Evolutionary conservation across 192 early-diverging fungal genomes (phyloP), one percentile per base, ranked within the genome.

Genomic region (Radiomyces spectabilis): DNA sequence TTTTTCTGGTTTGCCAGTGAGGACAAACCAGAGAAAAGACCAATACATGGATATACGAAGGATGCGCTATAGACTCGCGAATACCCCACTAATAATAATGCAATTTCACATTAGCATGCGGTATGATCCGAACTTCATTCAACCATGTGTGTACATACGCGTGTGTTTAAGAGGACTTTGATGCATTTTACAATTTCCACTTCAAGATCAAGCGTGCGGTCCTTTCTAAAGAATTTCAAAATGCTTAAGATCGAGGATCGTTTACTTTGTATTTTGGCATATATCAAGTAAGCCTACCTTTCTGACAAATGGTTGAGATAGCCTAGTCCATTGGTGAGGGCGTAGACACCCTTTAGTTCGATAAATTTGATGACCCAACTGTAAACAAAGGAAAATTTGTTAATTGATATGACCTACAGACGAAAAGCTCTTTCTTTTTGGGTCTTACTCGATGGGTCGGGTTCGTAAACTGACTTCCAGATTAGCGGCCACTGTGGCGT

Each of bases 321-420:
- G 8, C 74, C 76, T 26, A 90, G 71, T 47, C 77, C 78, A 27
- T 80, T 80, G 0, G 82, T 76, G 19, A 90, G 66, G 24, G 82
- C 81, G 16, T 82, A 78, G 5, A 85, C 68, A 0, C 88, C 88
- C 57, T 84, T 81, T 31, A 81, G 75, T 35, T 90, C 78, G 41
- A 90, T 82, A 76, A 88, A 90, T 56, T 81, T 77, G 57, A 74
- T 65, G 15, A 90, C 81, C 88, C 88, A 90, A 22, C 79, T 81
- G 57, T 9, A 43, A 12, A 26, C 19, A 6, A 52, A 38, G 39
- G 22, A 34, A 39, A 16, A 22, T 29, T 19, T 19, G 13, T 46
- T 24, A 4, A 24, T 40, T 0, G 5, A 18, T 26, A 16, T 13
- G 2, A 21, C 24, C 21, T 22, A 21, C 5, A 18, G 12, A 16